Evolutionary conservation across 1,139 yeast genomes (phyloP).

Genomic region (Saccharomyces hybrid): DNA sequence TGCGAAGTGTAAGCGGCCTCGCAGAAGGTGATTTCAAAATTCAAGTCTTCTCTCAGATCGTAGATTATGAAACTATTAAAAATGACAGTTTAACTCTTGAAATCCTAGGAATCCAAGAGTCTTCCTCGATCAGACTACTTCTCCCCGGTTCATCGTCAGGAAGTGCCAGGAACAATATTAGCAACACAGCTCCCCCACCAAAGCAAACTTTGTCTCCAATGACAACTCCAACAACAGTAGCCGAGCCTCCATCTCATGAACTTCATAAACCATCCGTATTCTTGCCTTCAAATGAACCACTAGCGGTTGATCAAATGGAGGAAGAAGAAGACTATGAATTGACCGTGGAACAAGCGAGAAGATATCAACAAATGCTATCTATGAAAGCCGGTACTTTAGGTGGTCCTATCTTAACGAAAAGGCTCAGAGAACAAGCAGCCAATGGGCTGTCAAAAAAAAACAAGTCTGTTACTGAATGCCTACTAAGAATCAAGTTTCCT

Average conservation of each 20-base stretch:
- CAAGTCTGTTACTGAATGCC: conserved; percentile 22
- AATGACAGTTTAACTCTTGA: conserved; percentile 14
- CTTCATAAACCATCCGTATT: conserved; percentile 12
- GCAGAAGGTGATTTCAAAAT: conserved; percentile 8
- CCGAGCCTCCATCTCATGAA: background rate
- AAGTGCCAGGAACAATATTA: too few species aligned
- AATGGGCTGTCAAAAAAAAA: conserved; percentile 11
- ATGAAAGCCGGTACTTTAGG: conserved; percentile 33
- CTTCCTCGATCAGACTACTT: conserved; percentile 15
- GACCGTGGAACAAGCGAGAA: conserved; percentile 47
- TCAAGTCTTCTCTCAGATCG: conserved; percentile 19
- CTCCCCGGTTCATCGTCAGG: background rate
- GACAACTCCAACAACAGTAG: background rate
- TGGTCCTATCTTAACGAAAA: conserved; percentile 29
- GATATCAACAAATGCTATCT: conserved; percentile 43
- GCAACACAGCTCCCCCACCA: too few species aligned
- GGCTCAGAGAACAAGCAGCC: conserved; percentile 28
- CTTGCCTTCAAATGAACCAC: conserved; percentile 12
- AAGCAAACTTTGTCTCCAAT: background rate
- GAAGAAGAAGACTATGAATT: conserved; percentile 37
- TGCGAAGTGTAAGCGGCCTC: conserved; percentile 6
- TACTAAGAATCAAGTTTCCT: conserved; percentile 47
- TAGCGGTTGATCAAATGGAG: conserved; percentile 6
- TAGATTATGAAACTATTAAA: conserved; percentile 9
- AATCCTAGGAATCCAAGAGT: conserved; percentile 19